Evolutionary conservation across 2,329 filamentous ascomycete species (phyloP).

Genomic region (Septoria petroselini): DNA sequence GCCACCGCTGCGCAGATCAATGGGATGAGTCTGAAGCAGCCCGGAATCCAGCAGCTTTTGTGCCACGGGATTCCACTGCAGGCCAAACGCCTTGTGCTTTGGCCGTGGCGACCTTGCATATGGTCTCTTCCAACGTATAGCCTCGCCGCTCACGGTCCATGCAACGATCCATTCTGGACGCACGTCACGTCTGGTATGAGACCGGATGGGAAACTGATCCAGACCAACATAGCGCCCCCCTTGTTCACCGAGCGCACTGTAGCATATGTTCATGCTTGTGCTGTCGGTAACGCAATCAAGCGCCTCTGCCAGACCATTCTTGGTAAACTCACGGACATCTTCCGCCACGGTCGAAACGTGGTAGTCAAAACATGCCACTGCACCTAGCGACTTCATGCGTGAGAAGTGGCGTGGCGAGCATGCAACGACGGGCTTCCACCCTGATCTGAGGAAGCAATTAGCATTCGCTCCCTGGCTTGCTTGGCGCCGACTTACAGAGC

Average conservation of each 20-base stretch:
- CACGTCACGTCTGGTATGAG: slow-evolving; percentile 21
- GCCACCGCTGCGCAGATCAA: slow-evolving; percentile 20
- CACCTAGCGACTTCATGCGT: slow-evolving; percentile 20
- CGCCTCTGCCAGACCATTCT: slow-evolving; percentile 11
- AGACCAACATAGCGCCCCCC: slow-evolving; percentile 25
- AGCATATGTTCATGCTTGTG: slow-evolving; percentile 24
- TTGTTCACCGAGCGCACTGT: slow-evolving; percentile 19
- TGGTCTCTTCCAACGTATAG: slow-evolving; percentile 21
- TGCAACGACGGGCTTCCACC: slow-evolving; percentile 17
- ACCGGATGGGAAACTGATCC: slow-evolving; percentile 24
- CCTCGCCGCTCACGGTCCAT: slow-evolving; percentile 23
- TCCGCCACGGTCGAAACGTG: slow-evolving; percentile 16
- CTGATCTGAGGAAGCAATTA: slow-evolving; percentile 16
- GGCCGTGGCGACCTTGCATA: slow-evolving; percentile 19
- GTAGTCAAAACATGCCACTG: slow-evolving; percentile 22
- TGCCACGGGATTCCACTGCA: slow-evolving; percentile 20
- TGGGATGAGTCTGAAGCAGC: slow-evolving; percentile 18
- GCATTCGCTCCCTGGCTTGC: background rate
- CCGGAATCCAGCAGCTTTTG: slow-evolving; percentile 20
- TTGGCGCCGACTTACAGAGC: slow-evolving; percentile 16
- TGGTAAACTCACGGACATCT: slow-evolving; percentile 20
- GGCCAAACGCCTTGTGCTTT: slow-evolving; percentile 19
- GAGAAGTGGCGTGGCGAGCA: slow-evolving; percentile 23
- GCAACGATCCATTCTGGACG: slow-evolving; percentile 25
- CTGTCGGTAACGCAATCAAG: slow-evolving; percentile 25